These are phyloP conservation scores for Sclerotinia borealis DNA, from an alignment of 2,329 filamentous ascomycete genomes.

Conservation along the genomic window DNA sequence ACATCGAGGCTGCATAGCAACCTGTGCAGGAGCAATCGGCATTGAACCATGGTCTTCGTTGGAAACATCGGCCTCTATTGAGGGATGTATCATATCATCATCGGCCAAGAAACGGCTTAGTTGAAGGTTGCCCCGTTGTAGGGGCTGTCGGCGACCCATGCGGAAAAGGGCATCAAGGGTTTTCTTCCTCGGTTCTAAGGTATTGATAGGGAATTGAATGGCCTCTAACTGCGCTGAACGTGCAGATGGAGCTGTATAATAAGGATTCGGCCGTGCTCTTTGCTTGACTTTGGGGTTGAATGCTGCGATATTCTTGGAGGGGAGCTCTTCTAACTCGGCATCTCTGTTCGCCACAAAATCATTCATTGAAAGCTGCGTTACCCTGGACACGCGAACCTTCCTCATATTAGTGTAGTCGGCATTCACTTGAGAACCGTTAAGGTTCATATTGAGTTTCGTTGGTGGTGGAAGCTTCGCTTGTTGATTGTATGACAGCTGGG, in stretches of 20 bases:
- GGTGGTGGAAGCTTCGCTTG: conserved; percentile 18
- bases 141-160: conserved; percentile 33
- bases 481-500: conserved; percentile 18
- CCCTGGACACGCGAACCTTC: conserved; percentile 21
- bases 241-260: conserved; percentile 18
- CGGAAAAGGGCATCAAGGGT: conserved; percentile 50
- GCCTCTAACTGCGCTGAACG: conserved; percentile 53
- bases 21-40: neutral
- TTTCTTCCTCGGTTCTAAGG: conserved; percentile 48
- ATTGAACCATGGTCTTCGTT: neutral
- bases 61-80: conserved; percentile 8
- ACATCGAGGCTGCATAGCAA: conserved; percentile 3
- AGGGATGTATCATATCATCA: conserved; percentile 17
- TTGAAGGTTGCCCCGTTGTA: conserved; percentile 29
- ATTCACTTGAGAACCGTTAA: neutral
- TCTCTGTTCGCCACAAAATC: conserved; percentile 29
- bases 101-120: conserved; percentile 35
- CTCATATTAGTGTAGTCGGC: conserved; percentile 7
- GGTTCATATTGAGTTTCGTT: neutral
- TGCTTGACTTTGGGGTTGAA: neutral
- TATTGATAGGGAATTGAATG: conserved; percentile 30
- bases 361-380: conserved; percentile 26
- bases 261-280: conserved; percentile 15
- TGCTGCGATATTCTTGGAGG: neutral
- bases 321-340: neutral